Base-by-base conservation (phyloP, 2,329 filamentous ascomycete genomes). In the Clathrospora elynae region DNA sequence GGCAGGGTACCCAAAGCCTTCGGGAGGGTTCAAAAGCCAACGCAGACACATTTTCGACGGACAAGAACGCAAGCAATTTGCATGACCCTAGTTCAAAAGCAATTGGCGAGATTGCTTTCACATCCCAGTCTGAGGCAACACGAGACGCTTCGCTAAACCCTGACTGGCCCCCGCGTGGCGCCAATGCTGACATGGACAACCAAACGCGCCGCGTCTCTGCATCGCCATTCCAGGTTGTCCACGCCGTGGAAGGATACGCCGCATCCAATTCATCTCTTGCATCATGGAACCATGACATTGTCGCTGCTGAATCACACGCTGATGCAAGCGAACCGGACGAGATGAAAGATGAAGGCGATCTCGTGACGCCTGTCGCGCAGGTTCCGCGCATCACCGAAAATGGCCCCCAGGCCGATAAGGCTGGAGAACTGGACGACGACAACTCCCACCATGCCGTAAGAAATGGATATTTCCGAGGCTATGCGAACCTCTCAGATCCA, bases 221-320 rank as follows among this genome's bases (percentile, higher is more conserved):
- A 19, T 53, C 59, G 35, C 54, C 57, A 26, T 53, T 62, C 38
- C 60, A 60, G 25, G 61, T 67, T 35, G 57, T 67, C 35, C 61
- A 65, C 53, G 63, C 65, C 14, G 62, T 64, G 22, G 54, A 65
- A 35, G 62, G 59, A 45, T 57, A 57, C 42, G 42, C 58, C 17
- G 53, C 59, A 29, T 62, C 59, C 29, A 54, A 53, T 48, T 64
- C 65, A 32, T 67, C 66, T 26, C 42, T 59, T 43, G 59, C 60
- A 36, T 65, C 64, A 57, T 66, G 60, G 60, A 59, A 64, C 17
- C 58, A 57, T 42, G 58, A 64, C 34, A 62, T 60, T 35, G 41
- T 53, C 39, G 40, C 38, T 23, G 53, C 53, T 37, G 58, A 55
- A 24, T 60, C 62, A 37, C 59, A 55, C 12, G 59, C 57, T 9